Percentiles rank a stretch among this genome's conserved stretches.
These are phyloP conservation scores for Knoxia roxburghii DNA, from an alignment of 257 asterid species.

Conservation along the genomic window DNA sequence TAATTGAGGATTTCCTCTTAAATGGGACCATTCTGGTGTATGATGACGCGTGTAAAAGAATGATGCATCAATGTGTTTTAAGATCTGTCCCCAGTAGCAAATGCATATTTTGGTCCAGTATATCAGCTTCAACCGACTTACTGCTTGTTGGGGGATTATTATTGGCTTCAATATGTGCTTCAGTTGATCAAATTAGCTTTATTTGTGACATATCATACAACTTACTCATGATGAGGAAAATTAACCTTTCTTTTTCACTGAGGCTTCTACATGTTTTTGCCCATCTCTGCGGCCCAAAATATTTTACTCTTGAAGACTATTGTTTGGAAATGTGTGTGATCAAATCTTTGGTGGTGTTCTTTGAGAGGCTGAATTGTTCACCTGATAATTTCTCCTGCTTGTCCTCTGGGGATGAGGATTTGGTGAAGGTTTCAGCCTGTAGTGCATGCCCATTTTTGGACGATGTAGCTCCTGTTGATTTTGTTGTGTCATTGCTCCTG, in stretches of 20 bases:
- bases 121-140: conserved; percentile 47
- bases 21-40: conserved; percentile 42
- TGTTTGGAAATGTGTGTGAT: conserved; percentile 51
- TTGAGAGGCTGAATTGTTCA: conserved; percentile 43
- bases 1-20: conserved; percentile 63
- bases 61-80: conserved; percentile 24
- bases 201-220: conserved; percentile 74
- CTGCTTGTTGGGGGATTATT: conserved; percentile 57
- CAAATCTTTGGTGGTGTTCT: conserved; percentile 59
- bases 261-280: conserved; percentile 76
- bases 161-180: conserved; percentile 65
- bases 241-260: conserved; percentile 35
- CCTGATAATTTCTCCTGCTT: conserved; percentile 23
- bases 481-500: conserved; percentile 46
- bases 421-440: conserved; percentile 34
- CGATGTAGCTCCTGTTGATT: conserved; percentile 49
- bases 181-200: conserved; percentile 61
- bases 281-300: conserved; percentile 54
- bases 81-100: conserved; percentile 36
- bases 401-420: conserved; percentile 22
- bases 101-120: conserved; percentile 32
- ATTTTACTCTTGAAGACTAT: conserved; percentile 46
- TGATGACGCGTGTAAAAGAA: conserved; percentile 32
- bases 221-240: conserved; percentile 41
- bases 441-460: conserved; percentile 61